phyloP scores from a whole-genome alignment of 257 asterid genomes.

The Nicotiana knightiana region DNA sequence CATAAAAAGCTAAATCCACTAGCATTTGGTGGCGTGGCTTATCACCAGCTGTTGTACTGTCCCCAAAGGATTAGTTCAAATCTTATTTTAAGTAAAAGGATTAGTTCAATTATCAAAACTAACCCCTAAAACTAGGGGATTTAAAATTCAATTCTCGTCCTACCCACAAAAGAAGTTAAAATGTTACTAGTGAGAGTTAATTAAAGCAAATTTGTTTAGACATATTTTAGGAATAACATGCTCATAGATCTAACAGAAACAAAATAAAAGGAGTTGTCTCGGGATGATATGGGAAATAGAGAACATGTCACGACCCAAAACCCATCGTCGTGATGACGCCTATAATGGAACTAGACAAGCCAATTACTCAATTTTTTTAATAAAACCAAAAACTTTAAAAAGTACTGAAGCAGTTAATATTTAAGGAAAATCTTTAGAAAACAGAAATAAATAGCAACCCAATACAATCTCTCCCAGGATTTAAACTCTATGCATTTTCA shows the following conservation, averaged over 20 bases:
- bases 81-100: background rate
- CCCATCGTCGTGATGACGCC: too few relatives aligned
- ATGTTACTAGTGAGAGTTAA: background rate
- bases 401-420: too few relatives aligned
- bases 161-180: background rate
- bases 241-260: background rate
- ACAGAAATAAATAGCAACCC: too few relatives aligned
- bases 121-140: background rate
- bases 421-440: too few relatives aligned
- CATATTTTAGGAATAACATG: background rate
- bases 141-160: background rate
- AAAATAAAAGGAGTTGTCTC: background rate
- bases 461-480: too few relatives aligned
- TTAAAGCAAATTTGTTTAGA: background rate
- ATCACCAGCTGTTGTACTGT: conserved; percentile 4
- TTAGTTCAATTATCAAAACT: conserved; percentile 9
- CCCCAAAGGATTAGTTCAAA: conserved; percentile 6
- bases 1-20: background rate
- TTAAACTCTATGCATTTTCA: too few relatives aligned
- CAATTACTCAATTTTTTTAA: too few relatives aligned
- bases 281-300: background rate
- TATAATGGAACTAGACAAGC: too few relatives aligned
- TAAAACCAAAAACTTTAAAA: too few relatives aligned
- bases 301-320: too few relatives aligned
- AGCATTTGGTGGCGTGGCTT: background rate